Percentiles rank a stretch among this genome's conserved stretches.
phyloP scores from a whole-genome alignment of 2,329 filamentous ascomycete species.

The Cercospora citrullina region DNA sequence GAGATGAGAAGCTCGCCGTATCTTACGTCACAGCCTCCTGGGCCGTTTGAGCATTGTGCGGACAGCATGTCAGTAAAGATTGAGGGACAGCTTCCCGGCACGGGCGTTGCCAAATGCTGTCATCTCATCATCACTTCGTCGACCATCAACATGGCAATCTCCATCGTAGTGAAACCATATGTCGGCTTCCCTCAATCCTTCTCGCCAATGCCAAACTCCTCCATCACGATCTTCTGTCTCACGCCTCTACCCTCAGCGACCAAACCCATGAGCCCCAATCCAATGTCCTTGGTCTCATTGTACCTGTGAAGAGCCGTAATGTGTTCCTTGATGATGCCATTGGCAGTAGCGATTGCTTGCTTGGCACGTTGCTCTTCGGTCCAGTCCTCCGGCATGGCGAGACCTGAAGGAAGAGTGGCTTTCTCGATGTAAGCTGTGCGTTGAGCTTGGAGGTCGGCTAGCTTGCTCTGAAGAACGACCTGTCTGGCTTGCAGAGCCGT shows the following conservation, averaged over 20 bases:
- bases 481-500: constrained; percentile 32
- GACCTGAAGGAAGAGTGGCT: constrained; percentile 32
- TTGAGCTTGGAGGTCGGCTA: constrained; percentile 49
- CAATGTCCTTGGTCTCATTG: constrained; percentile 70
- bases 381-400: constrained; percentile 31
- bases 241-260: constrained; percentile 65
- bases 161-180: not conserved
- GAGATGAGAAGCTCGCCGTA: not conserved
- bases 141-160: not conserved
- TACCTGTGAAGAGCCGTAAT: constrained; percentile 67
- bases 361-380: constrained; percentile 27
- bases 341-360: constrained; percentile 46
- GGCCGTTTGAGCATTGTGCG: not conserved
- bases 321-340: constrained; percentile 60
- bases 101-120: not conserved
- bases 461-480: constrained; percentile 50
- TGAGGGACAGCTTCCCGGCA: not conserved
- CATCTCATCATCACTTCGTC: not conserved
- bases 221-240: constrained; percentile 52
- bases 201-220: constrained; percentile 49
- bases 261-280: constrained; percentile 64
- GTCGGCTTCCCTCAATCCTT: constrained; percentile 42
- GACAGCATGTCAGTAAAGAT: not conserved
- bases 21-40: not conserved
- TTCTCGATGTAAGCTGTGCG: constrained; percentile 39